These are phyloP conservation scores for Fraxinus americana DNA, from an alignment of 257 asterid species.

Conservation along the genomic window DNA sequence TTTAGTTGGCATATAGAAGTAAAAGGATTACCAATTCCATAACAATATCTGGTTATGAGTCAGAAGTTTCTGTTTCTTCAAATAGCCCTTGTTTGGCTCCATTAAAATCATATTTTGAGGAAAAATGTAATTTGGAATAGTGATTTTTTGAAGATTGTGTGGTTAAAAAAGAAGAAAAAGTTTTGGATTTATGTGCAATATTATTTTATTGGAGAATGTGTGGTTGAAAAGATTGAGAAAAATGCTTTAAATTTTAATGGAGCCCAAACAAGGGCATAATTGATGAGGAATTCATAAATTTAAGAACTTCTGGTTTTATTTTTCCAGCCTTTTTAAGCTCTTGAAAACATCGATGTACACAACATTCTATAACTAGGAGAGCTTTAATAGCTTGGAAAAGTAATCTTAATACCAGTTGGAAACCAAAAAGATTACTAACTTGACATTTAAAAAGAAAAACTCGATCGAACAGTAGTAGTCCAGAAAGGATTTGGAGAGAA, in stretches of 20 bases:
- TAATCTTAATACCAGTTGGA: background rate
- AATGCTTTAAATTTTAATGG: too few relatives aligned
- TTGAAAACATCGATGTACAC: background rate
- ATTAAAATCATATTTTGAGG: too few relatives aligned
- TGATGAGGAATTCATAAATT: background rate
- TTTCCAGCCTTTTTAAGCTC: background rate
- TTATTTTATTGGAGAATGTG: too few relatives aligned
- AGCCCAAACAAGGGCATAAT: too few relatives aligned
- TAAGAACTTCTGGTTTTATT: background rate
- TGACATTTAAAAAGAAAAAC: background rate
- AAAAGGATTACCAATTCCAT: background rate
- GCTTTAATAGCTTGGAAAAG: background rate
- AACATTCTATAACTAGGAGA: background rate
- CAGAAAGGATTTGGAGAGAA: background rate
- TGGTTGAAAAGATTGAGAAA: too few relatives aligned
- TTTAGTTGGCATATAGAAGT: background rate
- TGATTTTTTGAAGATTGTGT: too few relatives aligned
- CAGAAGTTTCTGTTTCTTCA: background rate
- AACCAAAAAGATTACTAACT: background rate
- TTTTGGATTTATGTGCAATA: too few relatives aligned
- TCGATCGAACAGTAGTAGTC: background rate
- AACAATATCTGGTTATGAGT: background rate
- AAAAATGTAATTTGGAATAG: too few relatives aligned
- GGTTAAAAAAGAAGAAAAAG: too few relatives aligned
- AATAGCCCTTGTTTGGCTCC: too few relatives aligned